Base-by-base conservation (phyloP, 2,329 filamentous ascomycete genomes). In the Monosporascus sp. region DNA sequence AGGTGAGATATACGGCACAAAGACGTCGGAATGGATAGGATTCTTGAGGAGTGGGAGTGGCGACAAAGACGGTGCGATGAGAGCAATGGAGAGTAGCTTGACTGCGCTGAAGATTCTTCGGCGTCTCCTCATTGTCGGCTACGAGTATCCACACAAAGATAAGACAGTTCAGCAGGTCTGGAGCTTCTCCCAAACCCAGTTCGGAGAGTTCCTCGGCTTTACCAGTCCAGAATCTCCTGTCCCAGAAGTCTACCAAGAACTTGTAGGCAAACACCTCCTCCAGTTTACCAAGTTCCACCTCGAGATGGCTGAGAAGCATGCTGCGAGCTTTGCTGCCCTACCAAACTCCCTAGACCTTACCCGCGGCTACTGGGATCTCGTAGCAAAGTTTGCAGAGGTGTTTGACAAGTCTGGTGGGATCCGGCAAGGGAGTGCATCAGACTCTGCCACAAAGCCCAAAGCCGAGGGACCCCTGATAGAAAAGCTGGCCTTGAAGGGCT, bases 241-340 rank as follows among this genome's bases (percentile, higher is more conserved):
- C 3, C 71, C 86, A 2, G 68, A 76, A 4, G 70, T 73, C 4
- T 79, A 84, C 24, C 80, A 82, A 54, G 80, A 79, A 37, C 66
- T 87, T 24, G 74, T 96, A n/a, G 88, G 89, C 59, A 95, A 91
- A 66, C 92, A 97, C 66, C 76, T 96, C 2, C 73, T 97, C 43
- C 92, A 97, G 66, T 86, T 97, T 49, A 86, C 92, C 3, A 99
- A 97, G 70, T 76, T 99, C 3, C 94, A 97, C 67, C 79, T 95
- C 40, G 86, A 91, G 52, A 93, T 97, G 86, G 85, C 90, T 1
- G 83, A 84, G 49, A 74, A 78, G 5, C 91, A 96, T 67, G 85
- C 92, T 1, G 86, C 88, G 3, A 89, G 91, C 52, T 97, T 97
- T 69, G 85, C 87, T 1, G 77, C 90, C 14, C 79, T 99, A 7